Evolutionary conservation across 495 filamentous ascomycete species (phyloP), one percentile per base, ranked within the genome.

Genomic region (Penicillium alfredii): DNA sequence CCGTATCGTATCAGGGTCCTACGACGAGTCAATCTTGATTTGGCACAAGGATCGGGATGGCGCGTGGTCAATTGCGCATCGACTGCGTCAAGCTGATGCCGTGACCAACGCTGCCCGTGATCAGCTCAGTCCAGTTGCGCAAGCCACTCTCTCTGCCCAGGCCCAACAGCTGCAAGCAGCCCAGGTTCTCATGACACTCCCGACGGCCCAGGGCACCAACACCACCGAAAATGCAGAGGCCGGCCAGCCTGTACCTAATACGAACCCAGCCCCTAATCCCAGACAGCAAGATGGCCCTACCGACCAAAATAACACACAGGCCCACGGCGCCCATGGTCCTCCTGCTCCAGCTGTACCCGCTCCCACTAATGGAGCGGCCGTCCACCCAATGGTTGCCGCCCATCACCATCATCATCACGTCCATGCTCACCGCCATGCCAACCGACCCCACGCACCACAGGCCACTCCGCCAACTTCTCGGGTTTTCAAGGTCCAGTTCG

Each of bases 401-500:
- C 50, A 49, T 8, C 47, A 55, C 9, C 36, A 49, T 13, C 54
- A 58, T 30, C 35, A 42, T 37, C 42, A 53, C 18, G 12, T 16
- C 7, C 47, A 51, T 15, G 33, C 37, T 27, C 49, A 28, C 30
- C 41, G 24, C 25, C 47, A 33, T 12, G n/a, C n/a, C n/a, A n/a
- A n/a, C n/a, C n/a, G n/a, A n/a, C n/a, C n/a, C 23, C 41, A 30
- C 13, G 27, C 6, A 32, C 9, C 9, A 13, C 45, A n/a, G 30
- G 11, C 12, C 14, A 13, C 8, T 16, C 42, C 47, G 10, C 58
- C 53, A 14, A 55, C 78, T 40, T 74, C 78, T 9, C 63, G 92
- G 17, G 86, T 98, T n/a, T 98, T 96, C 66, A 98, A 98, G 62
- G 71, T 97, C 16, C 93, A 98, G 64, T 98, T 96, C 49, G 92